Conservation (phyloP, 2,329 filamentous ascomycete species). For the Periconia sp. region DNA sequence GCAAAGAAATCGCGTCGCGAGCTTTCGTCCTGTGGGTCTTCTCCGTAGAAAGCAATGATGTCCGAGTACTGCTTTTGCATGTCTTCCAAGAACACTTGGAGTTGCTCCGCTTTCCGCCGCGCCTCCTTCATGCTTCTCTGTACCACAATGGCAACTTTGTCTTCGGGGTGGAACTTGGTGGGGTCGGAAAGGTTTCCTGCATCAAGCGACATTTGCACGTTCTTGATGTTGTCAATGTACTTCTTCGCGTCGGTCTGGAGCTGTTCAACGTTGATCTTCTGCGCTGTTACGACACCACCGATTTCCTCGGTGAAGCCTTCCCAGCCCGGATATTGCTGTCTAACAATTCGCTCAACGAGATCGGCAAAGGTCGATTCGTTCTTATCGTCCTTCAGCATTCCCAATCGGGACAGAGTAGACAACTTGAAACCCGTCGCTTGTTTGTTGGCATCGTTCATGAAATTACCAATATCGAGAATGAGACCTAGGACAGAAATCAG, state of each 20-base stretch:
- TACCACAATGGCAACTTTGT: slow-evolving; percentile 88
- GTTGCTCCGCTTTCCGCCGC: slow-evolving; percentile 90
- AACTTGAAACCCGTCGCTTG: slow-evolving; percentile 98
- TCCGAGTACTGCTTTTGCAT: slow-evolving; percentile 91
- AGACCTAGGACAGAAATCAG: slow-evolving; percentile 95
- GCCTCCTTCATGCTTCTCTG: slow-evolving; percentile 97
- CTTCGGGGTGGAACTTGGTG: slow-evolving; percentile 97
- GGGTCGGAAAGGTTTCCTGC: slow-evolving; percentile 92
- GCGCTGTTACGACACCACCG: slow-evolving; percentile 70
- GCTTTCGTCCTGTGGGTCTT: slow-evolving; percentile 88
- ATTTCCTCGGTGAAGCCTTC: slow-evolving; percentile 88
- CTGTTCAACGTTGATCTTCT: slow-evolving; percentile 95
- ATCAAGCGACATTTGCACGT: slow-evolving; percentile 89
- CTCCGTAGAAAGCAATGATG: slow-evolving; percentile 95
- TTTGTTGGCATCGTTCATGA: slow-evolving; percentile 99
- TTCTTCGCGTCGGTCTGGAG: slow-evolving; percentile 82
- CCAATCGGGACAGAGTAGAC: slow-evolving; percentile 85
- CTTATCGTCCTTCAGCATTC: slow-evolving; percentile 99
- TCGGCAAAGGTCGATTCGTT: slow-evolving; percentile 96
- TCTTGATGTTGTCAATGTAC: slow-evolving; percentile 94
- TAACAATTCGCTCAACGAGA: slow-evolving; percentile 92
- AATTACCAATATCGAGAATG: slow-evolving; percentile 97
- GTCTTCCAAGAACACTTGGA: slow-evolving; percentile 89
- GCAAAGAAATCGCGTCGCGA: slow-evolving; percentile 93
- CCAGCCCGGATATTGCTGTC: slow-evolving; percentile 95